Evolutionary conservation across 345 rosid species (phyloP).

Genomic region (Euphorbia peplus): DNA sequence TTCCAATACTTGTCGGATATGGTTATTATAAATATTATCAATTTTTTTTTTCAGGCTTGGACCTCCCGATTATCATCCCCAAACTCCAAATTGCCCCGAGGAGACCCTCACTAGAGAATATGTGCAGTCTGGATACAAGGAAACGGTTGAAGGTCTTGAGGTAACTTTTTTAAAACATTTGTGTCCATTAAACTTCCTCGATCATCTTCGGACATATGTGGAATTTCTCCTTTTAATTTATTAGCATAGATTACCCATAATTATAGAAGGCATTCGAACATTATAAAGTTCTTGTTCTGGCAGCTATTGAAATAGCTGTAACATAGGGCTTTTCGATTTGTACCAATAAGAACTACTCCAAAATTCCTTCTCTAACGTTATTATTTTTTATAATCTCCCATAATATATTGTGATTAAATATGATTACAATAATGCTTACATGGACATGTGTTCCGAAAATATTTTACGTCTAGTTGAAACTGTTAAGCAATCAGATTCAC

Average conservation of each 20-base stretch:
- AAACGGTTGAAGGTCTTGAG: constrained; percentile 96
- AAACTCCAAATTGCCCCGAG: constrained; percentile 80
- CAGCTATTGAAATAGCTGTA: not conserved
- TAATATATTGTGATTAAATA: not conserved
- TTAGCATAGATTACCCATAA: too few species aligned
- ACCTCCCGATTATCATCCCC: constrained; percentile 95
- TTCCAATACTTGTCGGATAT: constrained; percentile 6
- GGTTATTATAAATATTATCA: constrained; percentile 14
- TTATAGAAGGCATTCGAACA: not conserved
- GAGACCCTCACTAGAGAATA: constrained; percentile 84
- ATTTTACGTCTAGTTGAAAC: not conserved
- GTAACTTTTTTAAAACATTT: constrained; percentile 30
- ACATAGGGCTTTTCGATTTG: not conserved
- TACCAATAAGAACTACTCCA: not conserved
- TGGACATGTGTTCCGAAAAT: not conserved
- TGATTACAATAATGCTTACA: not conserved
- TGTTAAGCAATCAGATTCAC: not conserved
- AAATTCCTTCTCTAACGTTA: not conserved
- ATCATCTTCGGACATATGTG: not conserved
- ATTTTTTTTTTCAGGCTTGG: constrained; percentile 59
- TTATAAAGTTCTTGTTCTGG: not conserved
- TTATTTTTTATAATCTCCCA: not conserved
- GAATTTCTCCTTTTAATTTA: not conserved
- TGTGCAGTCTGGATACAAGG: constrained; percentile 82
- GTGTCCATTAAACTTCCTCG: not conserved